Evolutionary conservation across 331 rosid species (phyloP), one percentile per base, ranked within the genome.

Genomic region (Ulmus americana): DNA sequence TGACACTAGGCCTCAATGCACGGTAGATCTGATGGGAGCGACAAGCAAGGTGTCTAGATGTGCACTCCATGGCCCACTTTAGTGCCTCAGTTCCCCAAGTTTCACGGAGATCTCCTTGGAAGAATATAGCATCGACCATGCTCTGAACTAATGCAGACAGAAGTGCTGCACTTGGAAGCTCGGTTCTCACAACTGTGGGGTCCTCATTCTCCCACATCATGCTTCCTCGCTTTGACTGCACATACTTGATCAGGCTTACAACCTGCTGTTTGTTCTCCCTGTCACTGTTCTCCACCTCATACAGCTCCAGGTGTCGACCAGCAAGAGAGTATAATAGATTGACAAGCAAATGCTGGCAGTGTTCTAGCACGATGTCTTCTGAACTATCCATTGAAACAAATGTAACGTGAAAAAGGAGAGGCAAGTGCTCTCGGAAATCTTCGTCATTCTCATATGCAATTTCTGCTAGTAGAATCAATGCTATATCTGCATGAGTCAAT

Each of bases 191-290:
- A 53, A 94, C 91, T 7, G 96, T 84, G 46, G 99, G 96, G 72
- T 90, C 99, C 80, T 94, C 97, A 70, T 87, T 94, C 81, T 94
- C 99, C 99, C 99, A 94, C 99, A 94, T 94, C 99, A 94, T 94
- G 77, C 97, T 90, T 81, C 96, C 99, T 72, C 99, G 87, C 77
- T 94, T 94, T 63, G 99, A 94, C 60, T 94, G 99, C 63, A 94
- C 99, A 80, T 94, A 94, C 74, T 94, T 94, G 83, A 94, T 94
- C 79, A 94, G 74, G 82, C 97, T 90, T 66, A 94, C 97, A 72
- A 94, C 99, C 82, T 94, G 99, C 79, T 94, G 99, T 73, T 87
- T 94, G 85, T 94, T 94, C 82, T 94, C 99, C 70, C 99, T 82
- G 71, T 94, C 99, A 81, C 81, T 81, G 80, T 84, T 94, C 76